Conservation (phyloP, 495 filamentous ascomycete genomes). For the Penicillium lividum region DNA sequence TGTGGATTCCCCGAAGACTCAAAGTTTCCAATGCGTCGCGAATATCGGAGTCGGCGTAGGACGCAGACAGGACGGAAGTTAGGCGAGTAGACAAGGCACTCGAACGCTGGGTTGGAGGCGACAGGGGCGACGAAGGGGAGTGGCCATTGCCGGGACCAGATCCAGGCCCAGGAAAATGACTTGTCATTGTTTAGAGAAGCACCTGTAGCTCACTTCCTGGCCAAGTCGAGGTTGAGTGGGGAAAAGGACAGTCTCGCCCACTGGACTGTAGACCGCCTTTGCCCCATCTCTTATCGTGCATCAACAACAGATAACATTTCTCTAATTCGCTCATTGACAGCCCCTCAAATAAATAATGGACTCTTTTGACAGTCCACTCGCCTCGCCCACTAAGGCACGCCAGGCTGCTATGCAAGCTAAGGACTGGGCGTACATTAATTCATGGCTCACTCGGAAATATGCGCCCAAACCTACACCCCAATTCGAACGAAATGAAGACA, state of each 20-base stretch:
- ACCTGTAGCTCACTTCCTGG: constrained; percentile 6
- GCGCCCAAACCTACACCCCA: constrained; percentile 58
- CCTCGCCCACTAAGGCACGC: constrained; percentile 50
- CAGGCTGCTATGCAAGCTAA: constrained; percentile 60
- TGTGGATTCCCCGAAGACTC: constrained; percentile 68
- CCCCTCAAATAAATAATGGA: constrained; percentile 10
- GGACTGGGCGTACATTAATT: constrained; percentile 86
- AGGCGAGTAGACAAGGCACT: constrained; percentile 75
- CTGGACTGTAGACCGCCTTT: constrained; percentile 26
- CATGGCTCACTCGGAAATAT: constrained; percentile 74
- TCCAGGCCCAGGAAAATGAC: constrained; percentile 39
- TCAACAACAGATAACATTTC: constrained; percentile 3
- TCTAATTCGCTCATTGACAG: background rate
- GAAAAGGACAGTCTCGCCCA: constrained; percentile 22
- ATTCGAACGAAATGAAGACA: constrained; percentile 86
- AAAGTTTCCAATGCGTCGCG: constrained; percentile 79
- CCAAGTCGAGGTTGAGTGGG: constrained; percentile 11
- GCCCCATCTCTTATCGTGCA: constrained; percentile 23
- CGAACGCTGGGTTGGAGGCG: constrained; percentile 41
- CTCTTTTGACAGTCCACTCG: constrained; percentile 40
- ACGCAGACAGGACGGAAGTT: constrained; percentile 82
- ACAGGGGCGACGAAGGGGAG: constrained; percentile 36
- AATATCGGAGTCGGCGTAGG: constrained; percentile 91
- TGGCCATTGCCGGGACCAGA: constrained; percentile 32
- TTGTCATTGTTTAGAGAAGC: constrained; percentile 37